Percentiles rank a stretch among this genome's conserved stretches.
These are phyloP conservation scores for Xylaria sp. DNA, from an alignment of 2,329 filamentous ascomycete genomes.

Conservation along the genomic window DNA sequence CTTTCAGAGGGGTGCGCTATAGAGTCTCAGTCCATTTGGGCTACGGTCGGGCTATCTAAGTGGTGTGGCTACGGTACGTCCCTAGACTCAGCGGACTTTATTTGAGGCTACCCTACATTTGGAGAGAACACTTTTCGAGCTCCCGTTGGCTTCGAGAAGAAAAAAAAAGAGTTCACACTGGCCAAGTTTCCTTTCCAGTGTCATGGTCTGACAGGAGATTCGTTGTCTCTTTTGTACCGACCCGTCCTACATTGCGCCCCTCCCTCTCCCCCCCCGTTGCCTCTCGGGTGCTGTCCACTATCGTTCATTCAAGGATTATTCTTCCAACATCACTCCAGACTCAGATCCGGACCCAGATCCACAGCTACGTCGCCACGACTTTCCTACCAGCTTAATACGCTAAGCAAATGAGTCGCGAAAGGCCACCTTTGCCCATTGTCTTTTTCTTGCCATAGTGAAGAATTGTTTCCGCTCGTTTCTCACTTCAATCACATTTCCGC, in stretches of 20 bases:
- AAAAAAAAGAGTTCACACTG: slow-evolving; percentile 8
- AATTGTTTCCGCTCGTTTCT: not conserved
- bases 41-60: not conserved
- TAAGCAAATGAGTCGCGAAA: slow-evolving; percentile 14
- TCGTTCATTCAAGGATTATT: slow-evolving; percentile 8
- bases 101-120: not conserved
- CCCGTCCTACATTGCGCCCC: not conserved
- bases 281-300: not conserved
- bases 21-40: no score
- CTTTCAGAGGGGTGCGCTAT: no score
- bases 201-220: slow-evolving; percentile 14
- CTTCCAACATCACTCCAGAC: not conserved
- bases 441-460: not conserved
- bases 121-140: slow-evolving; percentile 31
- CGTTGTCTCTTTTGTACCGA: not conserved
- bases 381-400: not conserved
- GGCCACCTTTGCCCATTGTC: slow-evolving; percentile 12
- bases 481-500: not conserved
- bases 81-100: not conserved
- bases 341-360: not conserved
- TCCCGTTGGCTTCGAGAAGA: slow-evolving; percentile 23
- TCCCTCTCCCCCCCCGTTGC: not conserved
- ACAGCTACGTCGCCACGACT: slow-evolving; percentile 9
- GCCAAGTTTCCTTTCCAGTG: not conserved
- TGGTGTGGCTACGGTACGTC: not conserved